Evolutionary conservation across 2,329 filamentous ascomycete genomes (phyloP), one percentile per base, ranked within the genome.

Genomic region (Colletotrichum phormii): DNA sequence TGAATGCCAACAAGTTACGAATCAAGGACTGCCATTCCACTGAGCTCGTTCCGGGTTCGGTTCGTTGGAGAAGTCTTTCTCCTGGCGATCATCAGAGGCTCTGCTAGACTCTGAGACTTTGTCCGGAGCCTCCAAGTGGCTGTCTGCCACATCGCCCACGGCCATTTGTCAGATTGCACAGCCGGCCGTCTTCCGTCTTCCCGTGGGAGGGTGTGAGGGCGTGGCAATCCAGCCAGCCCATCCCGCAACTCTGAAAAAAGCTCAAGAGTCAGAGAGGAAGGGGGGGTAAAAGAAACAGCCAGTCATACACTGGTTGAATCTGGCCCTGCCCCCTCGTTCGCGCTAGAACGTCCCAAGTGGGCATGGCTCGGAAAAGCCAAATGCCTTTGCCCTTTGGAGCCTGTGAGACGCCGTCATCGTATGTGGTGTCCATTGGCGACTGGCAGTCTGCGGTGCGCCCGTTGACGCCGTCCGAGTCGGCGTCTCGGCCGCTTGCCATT

Each of bases 1-100:
- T 26, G 61, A 29, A 12, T 26, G 46, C 46, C 15, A 22, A 63
- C 29, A 26, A 49, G 37, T 5, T 42, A 6, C 13, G 37, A 42
- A 42, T 29, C 46, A 54, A 33, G n/a, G 51, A 60, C 24, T 13
- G 69, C 15, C 61, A 64, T 54, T 58, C 68, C 57, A 68, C 46
- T 46, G 62, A 31, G 66, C 60, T 61, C 60, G 61, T 64, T 69
- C 65, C 65, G 58, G 31, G 62, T 31, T 18, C 46, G 46, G 62
- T 31, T 18, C 46, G 46, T 51, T 37, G 35, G 46, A 65, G 49
- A 22, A 51, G 46, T 26, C 35, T 35, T 54, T 54, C 61, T 64
- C 66, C 35, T 64, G 66, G 24, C 71, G 71, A 73, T 73, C 71
- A 73, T 35, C 35, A 65, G 61, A 54, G 71, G 71, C 71, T 73